Base-by-base conservation (phyloP, 257 asterid species). In the Capsicum pubescens region DNA sequence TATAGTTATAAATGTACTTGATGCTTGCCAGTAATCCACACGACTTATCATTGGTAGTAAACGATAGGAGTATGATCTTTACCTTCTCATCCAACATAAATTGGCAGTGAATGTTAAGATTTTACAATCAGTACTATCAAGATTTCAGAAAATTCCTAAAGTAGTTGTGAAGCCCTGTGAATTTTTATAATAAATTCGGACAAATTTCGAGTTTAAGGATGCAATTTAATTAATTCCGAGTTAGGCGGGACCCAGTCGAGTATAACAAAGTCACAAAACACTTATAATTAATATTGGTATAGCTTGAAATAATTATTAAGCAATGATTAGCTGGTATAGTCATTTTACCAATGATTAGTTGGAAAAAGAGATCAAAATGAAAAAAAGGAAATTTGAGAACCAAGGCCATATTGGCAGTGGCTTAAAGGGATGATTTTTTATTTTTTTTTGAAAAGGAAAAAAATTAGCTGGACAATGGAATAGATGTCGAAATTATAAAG, bases 71-170 rank as follows among this genome's bases (percentile, higher is more conserved):
- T 76, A 21, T 8, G 4, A 76, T 26, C 46, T 52, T 76, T 76
- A 76, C 14, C 80, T 74, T 74, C 59, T 76, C 81, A 76, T 52
- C 46, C 81, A 14, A 74, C 13, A 50, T 64, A 54, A 50, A 76
- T 26, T 21, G 63, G 63, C 13, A 7, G 21, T 50, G 52, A 76
- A 52, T 76, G 61, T 52, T 26, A 76, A 6, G 80, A 74, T 72
- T 42, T 48, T 21, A 48, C 3, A 21, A 50, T 52, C 81, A 13
- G 61, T 74, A 61, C 81, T 19, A 50, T 12, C 61, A 74, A 74
- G 81, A 50, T 76, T 54, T 21, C 81, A 69, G 56, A 55, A 5
- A 69, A 42, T 69, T 42, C 7, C 78, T 42, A 69, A 32, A 69
- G 35, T 69, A 42, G 35, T 17, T 69, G 11, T 66, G 11, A 66